Conservation (phyloP, 2,329 filamentous ascomycete genomes). For the Pseudocercospora crystallina region DNA sequence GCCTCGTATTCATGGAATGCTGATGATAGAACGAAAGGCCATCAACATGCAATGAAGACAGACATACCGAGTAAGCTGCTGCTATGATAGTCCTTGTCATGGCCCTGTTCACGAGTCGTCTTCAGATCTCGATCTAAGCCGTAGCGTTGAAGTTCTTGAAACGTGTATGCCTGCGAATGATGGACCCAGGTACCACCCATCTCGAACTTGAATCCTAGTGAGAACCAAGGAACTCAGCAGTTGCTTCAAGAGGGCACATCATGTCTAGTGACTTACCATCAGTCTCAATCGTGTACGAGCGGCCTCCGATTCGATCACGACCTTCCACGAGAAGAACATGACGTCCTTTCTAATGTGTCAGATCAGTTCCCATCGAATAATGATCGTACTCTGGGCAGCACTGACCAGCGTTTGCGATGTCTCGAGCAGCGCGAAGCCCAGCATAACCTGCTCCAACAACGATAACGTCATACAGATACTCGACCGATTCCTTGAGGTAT, state of each 20-base stretch:
- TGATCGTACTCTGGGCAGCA: too few species aligned
- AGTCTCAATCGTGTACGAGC: conserved; percentile 49
- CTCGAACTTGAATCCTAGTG: conserved; percentile 37
- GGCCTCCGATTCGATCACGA: conserved; percentile 51
- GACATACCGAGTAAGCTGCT: too few species aligned
- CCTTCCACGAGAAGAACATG: conserved; percentile 49
- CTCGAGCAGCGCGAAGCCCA: conserved; percentile 35
- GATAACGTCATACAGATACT: conserved; percentile 32
- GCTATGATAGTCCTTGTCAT: too few species aligned
- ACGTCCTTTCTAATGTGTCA: conserved; percentile 31
- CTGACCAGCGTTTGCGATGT: too few species aligned
- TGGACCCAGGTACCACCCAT: conserved; percentile 54
- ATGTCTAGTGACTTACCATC: conserved; percentile 49
- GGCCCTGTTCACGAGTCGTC: too few species aligned
- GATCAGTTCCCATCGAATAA: conserved; percentile 10
- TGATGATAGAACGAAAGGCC: too few species aligned
- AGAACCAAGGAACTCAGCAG: too few species aligned
- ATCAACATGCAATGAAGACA: too few species aligned
- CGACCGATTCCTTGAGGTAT: too few species aligned
- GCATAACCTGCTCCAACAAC: conserved; percentile 46
- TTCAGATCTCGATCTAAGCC: too few species aligned
- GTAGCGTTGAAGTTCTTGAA: too few species aligned
- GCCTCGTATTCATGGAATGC: not conserved
- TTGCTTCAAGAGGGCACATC: conserved; percentile 38
- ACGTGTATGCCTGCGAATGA: too few species aligned